phyloP scores from a whole-genome alignment of 2,329 filamentous ascomycete genomes.

The Bipolaris bicolor region DNA sequence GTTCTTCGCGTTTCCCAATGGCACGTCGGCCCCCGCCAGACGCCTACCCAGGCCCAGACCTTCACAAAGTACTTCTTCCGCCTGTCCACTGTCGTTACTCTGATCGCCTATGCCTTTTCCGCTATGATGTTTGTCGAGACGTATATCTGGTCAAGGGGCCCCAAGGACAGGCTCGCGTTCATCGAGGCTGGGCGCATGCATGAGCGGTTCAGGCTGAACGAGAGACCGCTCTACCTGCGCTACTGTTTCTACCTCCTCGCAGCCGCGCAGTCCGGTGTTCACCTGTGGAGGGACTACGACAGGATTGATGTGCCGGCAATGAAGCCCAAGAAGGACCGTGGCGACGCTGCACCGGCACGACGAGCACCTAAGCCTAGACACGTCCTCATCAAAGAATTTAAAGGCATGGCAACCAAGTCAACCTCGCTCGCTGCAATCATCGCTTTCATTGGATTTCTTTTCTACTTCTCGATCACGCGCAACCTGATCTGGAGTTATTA shows the following conservation, averaged over 20 bases:
- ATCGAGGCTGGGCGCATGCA: slow-evolving; percentile 69
- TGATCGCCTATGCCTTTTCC: slow-evolving; percentile 78
- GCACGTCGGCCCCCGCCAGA: slow-evolving; percentile 68
- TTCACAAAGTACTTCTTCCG: slow-evolving; percentile 65
- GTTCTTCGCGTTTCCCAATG: slow-evolving; percentile 85
- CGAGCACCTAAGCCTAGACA: slow-evolving; percentile 26
- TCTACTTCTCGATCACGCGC: slow-evolving; percentile 43
- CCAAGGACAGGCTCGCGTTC: slow-evolving; percentile 69
- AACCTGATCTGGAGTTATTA: slow-evolving; percentile 57
- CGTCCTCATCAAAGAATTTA: slow-evolving; percentile 28
- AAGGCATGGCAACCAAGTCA: slow-evolving; percentile 24
- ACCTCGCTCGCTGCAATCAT: slow-evolving; percentile 58
- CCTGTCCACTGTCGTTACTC: slow-evolving; percentile 69
- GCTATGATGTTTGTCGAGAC: slow-evolving; percentile 80
- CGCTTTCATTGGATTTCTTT: slow-evolving; percentile 22
- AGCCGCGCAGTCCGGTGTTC: slow-evolving; percentile 69
- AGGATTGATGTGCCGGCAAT: slow-evolving; percentile 60
- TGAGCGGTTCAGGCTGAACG: slow-evolving; percentile 80
- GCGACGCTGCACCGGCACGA: slow-evolving; percentile 12
- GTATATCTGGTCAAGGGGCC: slow-evolving; percentile 74
- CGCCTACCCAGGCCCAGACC: slow-evolving; percentile 69
- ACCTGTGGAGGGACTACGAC: slow-evolving; percentile 78
- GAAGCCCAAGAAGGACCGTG: slow-evolving; percentile 31
- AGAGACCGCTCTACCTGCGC: slow-evolving; percentile 81
- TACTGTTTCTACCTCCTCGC: slow-evolving; percentile 73